Percentiles rank a stretch among this genome's conserved stretches.
Conservation (phyloP, 2,329 filamentous ascomycete genomes). For the Pseudogymnoascus sp. region DNA sequence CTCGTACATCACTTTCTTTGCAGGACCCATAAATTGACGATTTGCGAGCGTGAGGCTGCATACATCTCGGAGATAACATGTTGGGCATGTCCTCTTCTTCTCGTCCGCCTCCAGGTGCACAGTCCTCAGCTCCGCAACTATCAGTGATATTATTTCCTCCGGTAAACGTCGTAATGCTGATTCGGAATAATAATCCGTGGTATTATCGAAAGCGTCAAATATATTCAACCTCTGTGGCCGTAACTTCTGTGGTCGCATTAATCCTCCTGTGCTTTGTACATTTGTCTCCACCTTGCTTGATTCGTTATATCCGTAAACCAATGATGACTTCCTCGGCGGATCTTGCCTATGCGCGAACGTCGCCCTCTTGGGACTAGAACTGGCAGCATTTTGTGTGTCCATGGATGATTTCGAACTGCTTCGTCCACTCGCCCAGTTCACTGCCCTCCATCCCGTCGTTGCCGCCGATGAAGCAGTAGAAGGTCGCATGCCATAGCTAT, state of each 20-base stretch:
- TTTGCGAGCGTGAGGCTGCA: conserved; percentile 38
- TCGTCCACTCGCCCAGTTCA: conserved; percentile 1
- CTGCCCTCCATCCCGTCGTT: not conserved
- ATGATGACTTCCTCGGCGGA: not conserved
- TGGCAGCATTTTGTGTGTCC: not conserved
- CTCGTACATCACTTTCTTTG: conserved; percentile 34
- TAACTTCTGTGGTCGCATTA: not conserved
- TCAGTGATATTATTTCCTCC: conserved; percentile 49
- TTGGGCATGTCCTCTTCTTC: conserved; percentile 45
- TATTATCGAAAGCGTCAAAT: conserved; percentile 2
- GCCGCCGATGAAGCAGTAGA: not conserved
- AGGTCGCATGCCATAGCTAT: not conserved
- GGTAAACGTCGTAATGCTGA: conserved; percentile 32
- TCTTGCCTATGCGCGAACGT: not conserved
- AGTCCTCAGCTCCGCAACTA: conserved; percentile 45
- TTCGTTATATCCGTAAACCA: not conserved
- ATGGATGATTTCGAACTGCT: not conserved
- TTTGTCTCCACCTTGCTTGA: not conserved
- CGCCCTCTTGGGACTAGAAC: not conserved
- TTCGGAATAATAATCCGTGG: not conserved
- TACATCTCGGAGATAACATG: conserved; percentile 57
- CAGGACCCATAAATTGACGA: not conserved
- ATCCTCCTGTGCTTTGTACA: not conserved
- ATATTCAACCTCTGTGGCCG: conserved; percentile 2
- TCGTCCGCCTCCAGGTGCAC: conserved; percentile 36